Evolutionary conservation across 805 yeast species (phyloP).

Genomic region (Zygosaccharomyces pseudorouxii): DNA sequence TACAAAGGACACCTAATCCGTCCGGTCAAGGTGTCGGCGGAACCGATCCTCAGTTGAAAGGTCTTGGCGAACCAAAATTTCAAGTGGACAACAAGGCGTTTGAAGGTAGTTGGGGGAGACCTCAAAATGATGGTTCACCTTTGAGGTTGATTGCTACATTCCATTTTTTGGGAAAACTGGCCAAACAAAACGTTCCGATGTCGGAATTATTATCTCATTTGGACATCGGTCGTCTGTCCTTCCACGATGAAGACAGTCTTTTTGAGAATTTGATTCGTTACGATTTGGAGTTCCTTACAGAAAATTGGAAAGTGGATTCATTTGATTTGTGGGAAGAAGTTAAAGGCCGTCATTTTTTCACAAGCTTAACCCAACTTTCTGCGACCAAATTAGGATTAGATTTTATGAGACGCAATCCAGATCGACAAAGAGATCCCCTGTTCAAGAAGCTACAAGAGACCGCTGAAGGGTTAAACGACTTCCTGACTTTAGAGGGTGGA

Average conservation of each 20-base stretch:
- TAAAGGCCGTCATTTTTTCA: constrained; percentile 70
- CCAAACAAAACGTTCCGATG: constrained; percentile 27
- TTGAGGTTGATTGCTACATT: constrained; percentile 63
- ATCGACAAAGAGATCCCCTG: constrained; percentile 11
- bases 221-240: constrained; percentile 8
- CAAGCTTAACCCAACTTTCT: constrained; percentile 66
- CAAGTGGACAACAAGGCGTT: constrained; percentile 61
- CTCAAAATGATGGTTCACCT: constrained; percentile 94
- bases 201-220: constrained; percentile 30
- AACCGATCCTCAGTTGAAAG: constrained; percentile 41
- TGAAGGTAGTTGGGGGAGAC: constrained; percentile 79
- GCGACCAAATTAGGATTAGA: constrained; percentile 57
- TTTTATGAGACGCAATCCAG: constrained; percentile 30
- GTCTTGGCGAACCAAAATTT: constrained; percentile 91
- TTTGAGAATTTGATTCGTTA: constrained; percentile 54
- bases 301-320: constrained; percentile 59
- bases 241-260: constrained; percentile 36
- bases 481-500: constrained; percentile 31
- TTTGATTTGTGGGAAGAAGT: constrained; percentile 95
- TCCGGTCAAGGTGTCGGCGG: constrained; percentile 46
- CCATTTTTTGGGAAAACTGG: constrained; percentile 47
- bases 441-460: constrained; percentile 28
- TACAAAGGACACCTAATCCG: constrained; percentile 66
- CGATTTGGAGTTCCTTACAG: constrained; percentile 61
- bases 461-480: constrained; percentile 23